These are phyloP conservation scores for Furcasterigmium furcatum DNA, from an alignment of 2,329 filamentous ascomycete species.

Conservation along the genomic window DNA sequence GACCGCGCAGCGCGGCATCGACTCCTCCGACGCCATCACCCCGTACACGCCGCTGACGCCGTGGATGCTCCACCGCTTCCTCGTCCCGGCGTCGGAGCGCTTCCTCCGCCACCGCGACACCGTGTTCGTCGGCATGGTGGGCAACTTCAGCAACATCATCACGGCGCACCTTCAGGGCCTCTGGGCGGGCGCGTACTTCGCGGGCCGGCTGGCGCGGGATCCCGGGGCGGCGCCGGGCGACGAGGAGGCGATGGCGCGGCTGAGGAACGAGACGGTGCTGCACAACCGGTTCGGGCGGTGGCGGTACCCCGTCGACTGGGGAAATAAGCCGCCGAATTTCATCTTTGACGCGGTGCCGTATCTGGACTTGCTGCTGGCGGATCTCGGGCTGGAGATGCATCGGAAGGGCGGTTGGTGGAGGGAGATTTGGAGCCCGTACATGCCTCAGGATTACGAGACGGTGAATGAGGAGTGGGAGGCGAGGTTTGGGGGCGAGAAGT, in stretches of 20 bases:
- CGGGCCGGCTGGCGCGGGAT: constrained; percentile 15
- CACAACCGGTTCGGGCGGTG: constrained; percentile 67
- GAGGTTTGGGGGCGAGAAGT: neutral
- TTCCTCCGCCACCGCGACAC: constrained; percentile 35
- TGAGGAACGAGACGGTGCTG: constrained; percentile 56
- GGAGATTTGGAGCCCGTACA: constrained; percentile 55
- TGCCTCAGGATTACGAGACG: constrained; percentile 53
- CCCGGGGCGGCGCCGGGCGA: constrained; percentile 6
- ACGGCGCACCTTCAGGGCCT: constrained; percentile 49
- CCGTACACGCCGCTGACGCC: constrained; percentile 26
- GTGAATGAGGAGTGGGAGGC: constrained; percentile 49
- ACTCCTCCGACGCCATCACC: constrained; percentile 21
- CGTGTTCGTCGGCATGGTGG: constrained; percentile 40
- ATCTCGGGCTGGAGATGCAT: constrained; percentile 58
- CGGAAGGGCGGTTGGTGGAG: constrained; percentile 50
- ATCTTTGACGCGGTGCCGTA: constrained; percentile 77
- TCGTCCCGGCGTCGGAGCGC: constrained; percentile 34
- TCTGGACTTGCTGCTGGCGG: constrained; percentile 62
- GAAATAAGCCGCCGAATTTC: constrained; percentile 62
- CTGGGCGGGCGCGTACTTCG: constrained; percentile 65
- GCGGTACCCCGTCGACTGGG: constrained; percentile 66
- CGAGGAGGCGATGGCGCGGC: constrained; percentile 24
- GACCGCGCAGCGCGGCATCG: constrained; percentile 31
- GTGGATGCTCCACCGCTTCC: constrained; percentile 42
- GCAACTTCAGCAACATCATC: constrained; percentile 38